Percentiles rank a stretch among this genome's conserved stretches.
Evolutionary conservation across 495 filamentous ascomycete species (phyloP).

Genomic region (Extremus antarcticus): DNA sequence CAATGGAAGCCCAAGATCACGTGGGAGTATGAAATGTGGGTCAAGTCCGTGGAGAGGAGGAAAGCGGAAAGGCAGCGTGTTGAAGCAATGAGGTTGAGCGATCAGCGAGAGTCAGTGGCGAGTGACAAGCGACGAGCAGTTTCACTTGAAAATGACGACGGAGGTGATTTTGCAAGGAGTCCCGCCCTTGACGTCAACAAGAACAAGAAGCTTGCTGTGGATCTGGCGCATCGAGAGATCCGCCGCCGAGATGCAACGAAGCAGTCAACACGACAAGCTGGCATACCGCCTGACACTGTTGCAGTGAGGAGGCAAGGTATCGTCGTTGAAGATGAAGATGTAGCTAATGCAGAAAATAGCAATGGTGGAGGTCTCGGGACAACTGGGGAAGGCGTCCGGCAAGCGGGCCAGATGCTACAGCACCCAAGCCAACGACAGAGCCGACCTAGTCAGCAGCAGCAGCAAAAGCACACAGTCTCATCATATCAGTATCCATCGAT

Average conservation of each 20-base stretch:
- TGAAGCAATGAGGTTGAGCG: conserved; percentile 18
- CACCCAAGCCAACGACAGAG: neutral
- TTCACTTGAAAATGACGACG: neutral
- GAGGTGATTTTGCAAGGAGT: conserved; percentile 6
- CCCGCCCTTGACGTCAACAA: conserved; percentile 51
- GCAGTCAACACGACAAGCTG: conserved; percentile 43
- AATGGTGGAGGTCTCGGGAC: neutral
- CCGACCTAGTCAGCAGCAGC: neutral
- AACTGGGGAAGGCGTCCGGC: conserved; percentile 5
- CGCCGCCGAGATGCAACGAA: conserved; percentile 51
- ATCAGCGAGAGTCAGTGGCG: neutral
- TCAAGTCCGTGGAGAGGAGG: conserved; percentile 38
- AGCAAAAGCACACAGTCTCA: neutral
- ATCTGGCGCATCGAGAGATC: conserved; percentile 65
- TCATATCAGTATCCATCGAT: conserved; percentile 20
- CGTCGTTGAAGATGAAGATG: conserved; percentile 15
- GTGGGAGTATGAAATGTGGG: conserved; percentile 51
- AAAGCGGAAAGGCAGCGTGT: conserved; percentile 21
- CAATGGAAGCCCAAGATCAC: conserved; percentile 55
- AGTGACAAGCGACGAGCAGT: neutral
- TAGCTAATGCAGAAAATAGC: neutral
- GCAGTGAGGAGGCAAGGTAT: conserved; percentile 43
- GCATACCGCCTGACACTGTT: conserved; percentile 44
- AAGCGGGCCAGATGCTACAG: conserved; percentile 1
- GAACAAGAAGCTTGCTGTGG: conserved; percentile 65